Evolutionary conservation across 805 yeast genomes (phyloP).

Genomic region (Vanderwaltozyma tropicalis): DNA sequence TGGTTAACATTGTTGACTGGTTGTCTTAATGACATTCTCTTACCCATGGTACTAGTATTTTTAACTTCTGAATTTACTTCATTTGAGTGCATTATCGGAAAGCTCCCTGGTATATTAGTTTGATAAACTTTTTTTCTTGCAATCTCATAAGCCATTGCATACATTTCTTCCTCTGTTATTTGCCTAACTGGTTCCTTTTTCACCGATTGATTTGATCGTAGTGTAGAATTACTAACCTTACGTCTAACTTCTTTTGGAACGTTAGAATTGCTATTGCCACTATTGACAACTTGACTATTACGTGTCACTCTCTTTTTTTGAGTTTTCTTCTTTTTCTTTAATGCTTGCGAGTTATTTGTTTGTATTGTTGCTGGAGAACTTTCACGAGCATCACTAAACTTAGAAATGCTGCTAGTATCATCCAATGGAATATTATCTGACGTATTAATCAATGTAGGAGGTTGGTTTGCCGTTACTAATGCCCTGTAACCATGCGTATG

Average conservation of each 20-base stretch:
- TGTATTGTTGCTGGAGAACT: background rate
- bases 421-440: slow-evolving; percentile 13
- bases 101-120: slow-evolving; percentile 3
- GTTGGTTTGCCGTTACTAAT: background rate
- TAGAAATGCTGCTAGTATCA: slow-evolving; percentile 17
- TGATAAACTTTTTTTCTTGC: slow-evolving; percentile 52
- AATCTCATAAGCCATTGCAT: slow-evolving; percentile 42
- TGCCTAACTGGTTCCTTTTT: background rate
- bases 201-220: background rate
- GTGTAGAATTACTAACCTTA: background rate
- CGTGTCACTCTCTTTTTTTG: slow-evolving; percentile 1
- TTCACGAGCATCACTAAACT: slow-evolving; percentile 20
- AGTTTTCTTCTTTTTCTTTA: background rate
- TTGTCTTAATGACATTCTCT: slow-evolving; percentile 16
- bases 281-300: no score
- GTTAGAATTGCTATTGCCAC: no score
- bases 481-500: slow-evolving; percentile 1
- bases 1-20: background rate
- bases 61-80: background rate
- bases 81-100: background rate
- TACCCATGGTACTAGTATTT: slow-evolving; percentile 15
- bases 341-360: background rate
- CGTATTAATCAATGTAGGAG: background rate
- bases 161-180: slow-evolving; percentile 37
- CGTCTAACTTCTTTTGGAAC: background rate